Evolutionary conservation across 2,329 filamentous ascomycete species (phyloP).

Genomic region (Verticillium nubilum): DNA sequence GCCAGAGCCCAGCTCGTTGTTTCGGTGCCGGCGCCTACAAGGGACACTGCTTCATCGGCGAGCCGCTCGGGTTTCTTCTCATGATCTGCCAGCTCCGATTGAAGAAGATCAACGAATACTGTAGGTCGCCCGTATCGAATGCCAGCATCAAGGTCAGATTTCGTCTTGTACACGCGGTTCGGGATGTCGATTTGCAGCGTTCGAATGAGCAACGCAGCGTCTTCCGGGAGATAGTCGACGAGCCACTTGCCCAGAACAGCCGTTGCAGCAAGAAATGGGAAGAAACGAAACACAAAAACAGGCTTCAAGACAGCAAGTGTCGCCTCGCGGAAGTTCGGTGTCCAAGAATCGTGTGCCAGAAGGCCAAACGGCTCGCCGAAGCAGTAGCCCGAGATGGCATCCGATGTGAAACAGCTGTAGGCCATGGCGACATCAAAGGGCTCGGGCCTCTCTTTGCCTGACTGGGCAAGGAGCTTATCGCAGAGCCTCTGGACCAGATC

Average conservation of each 20-base stretch:
- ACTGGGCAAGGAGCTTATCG: conserved; percentile 21
- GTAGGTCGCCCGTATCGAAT: conserved; percentile 9
- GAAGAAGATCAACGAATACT: conserved; percentile 10
- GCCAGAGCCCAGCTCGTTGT: neutral
- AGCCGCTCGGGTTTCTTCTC: neutral
- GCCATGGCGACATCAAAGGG: conserved; percentile 28
- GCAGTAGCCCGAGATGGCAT: conserved; percentile 29
- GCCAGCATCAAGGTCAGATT: conserved; percentile 1
- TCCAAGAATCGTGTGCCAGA: conserved; percentile 25
- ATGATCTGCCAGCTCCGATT: conserved; percentile 8
- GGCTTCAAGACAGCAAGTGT: neutral
- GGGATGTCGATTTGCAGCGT: conserved; percentile 5
- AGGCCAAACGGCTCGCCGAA: conserved; percentile 31
- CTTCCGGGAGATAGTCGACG: conserved; percentile 5
- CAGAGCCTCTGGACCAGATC: conserved; percentile 18
- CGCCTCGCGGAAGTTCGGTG: conserved; percentile 22
- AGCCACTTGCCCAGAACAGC: neutral
- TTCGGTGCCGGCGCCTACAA: neutral
- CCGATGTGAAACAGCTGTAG: conserved; percentile 32
- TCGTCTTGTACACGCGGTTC: conserved; percentile 1
- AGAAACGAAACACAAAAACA: neutral
- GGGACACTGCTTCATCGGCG: neutral
- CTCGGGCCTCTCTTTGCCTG: conserved; percentile 9
- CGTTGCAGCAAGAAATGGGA: neutral
- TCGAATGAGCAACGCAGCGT: conserved; percentile 2